These are phyloP conservation scores for Alternaria sp. DNA, from an alignment of 2,329 filamentous ascomycete genomes.

Conservation along the genomic window DNA sequence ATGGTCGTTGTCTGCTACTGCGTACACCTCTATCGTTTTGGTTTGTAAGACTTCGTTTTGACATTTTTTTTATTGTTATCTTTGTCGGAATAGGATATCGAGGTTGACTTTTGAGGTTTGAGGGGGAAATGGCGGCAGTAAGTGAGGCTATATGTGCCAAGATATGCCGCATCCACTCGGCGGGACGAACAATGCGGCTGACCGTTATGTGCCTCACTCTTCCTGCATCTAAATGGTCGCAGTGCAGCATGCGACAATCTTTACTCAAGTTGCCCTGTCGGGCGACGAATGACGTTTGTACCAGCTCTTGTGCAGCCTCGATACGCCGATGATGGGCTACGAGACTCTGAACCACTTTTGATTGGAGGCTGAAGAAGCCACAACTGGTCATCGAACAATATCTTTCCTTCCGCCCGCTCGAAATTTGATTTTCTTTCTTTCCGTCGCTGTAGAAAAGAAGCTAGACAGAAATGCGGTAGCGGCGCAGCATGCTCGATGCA, in stretches of 20 bases:
- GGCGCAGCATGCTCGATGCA: conserved; percentile 4
- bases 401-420: neutral
- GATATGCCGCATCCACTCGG: neutral
- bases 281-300: neutral
- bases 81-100: neutral
- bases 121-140: neutral
- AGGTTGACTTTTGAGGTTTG: neutral
- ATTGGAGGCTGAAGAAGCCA: neutral
- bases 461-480: conserved; percentile 8
- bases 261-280: neutral
- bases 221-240: neutral
- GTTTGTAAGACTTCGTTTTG: neutral
- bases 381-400: neutral
- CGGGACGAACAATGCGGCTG: neutral
- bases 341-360: neutral
- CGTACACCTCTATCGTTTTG: neutral
- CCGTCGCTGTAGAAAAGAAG: neutral
- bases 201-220: neutral
- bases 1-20: neutral
- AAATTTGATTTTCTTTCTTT: neutral
- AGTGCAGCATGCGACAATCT: neutral
- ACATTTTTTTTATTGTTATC: neutral
- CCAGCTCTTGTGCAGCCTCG: neutral
- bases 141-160: conserved; percentile 1
- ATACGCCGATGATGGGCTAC: neutral